These are phyloP conservation scores for Venturia nashicola DNA, from an alignment of 2,329 filamentous ascomycete species.

Conservation along the genomic window DNA sequence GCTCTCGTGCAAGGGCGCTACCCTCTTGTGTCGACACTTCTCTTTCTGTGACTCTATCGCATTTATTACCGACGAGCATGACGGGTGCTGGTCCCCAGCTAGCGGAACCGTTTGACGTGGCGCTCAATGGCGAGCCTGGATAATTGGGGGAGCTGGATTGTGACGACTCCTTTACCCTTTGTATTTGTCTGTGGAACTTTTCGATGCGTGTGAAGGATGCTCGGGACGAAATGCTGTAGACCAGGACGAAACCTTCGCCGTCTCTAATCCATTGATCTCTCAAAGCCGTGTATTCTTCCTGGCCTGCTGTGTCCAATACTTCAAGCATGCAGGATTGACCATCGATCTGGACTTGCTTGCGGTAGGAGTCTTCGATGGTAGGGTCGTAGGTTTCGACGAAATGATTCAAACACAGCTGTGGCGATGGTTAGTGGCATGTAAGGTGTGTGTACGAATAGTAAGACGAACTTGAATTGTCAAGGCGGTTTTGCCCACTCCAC, in stretches of 20 bases:
- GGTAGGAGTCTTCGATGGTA: constrained; percentile 57
- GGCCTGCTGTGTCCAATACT: constrained; percentile 90
- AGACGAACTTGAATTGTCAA: constrained; percentile 81
- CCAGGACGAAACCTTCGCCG: constrained; percentile 91
- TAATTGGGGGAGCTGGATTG: constrained; percentile 61
- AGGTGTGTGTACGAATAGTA: constrained; percentile 21
- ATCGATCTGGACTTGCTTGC: constrained; percentile 73
- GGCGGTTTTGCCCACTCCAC: constrained; percentile 88
- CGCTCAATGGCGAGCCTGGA: constrained; percentile 58
- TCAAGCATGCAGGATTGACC: constrained; percentile 94
- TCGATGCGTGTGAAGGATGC: constrained; percentile 92
- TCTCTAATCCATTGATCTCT: constrained; percentile 98
- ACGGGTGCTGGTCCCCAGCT: constrained; percentile 66
- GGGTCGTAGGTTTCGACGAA: constrained; percentile 85
- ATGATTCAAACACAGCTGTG: constrained; percentile 84
- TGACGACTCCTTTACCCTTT: constrained; percentile 87
- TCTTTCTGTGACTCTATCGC: constrained; percentile 87
- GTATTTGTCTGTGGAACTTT: constrained; percentile 92
- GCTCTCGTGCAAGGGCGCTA: constrained; percentile 75
- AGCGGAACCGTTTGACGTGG: constrained; percentile 38
- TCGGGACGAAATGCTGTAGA: constrained; percentile 96
- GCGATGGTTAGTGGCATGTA: constrained; percentile 10
- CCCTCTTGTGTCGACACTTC: constrained; percentile 97
- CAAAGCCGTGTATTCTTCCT: constrained; percentile 95
- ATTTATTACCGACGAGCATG: constrained; percentile 98